Base-by-base conservation (phyloP, 2,329 filamentous ascomycete genomes). In the Sclerotinia glacialis region DNA sequence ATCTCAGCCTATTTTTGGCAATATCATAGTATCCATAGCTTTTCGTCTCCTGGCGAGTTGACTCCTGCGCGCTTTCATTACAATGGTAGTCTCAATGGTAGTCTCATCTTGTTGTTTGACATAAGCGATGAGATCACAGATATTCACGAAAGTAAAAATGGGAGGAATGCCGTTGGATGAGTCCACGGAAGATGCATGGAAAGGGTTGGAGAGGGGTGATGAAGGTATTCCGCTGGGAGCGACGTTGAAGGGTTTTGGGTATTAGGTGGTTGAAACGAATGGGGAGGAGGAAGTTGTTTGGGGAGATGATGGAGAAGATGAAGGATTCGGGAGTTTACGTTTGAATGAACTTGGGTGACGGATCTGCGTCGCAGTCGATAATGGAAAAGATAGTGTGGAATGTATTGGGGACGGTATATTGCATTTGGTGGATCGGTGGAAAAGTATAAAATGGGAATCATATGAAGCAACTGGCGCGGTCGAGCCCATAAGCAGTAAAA, bases 91-190 rank as follows among this genome's bases (percentile, higher is more conserved):
- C 26, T 23, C 11, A 23, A 7, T 23, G 12, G 21, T 34, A 59
- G 28, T 47, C 26, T 23, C 21, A 7, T 28, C 23, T 59, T 2
- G 44, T 6, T 23, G 18, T 23, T 5, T 23, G 31, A 23, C 31
- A 37, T 37, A 23, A 34, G 56, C 21, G n/a, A 60, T 60, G 56
- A 60, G 37, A 18, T 60, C 56, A 60, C 23, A n/a, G 4, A 37
- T 47, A 5, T 37, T 21, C n/a, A 23, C 6, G 21, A 9, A 31
- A 46, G 23, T 14, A 59, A 5, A 31, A 34, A 9, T 12, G 12
- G 34, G 34, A 21, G 83, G 82, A 3, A 85, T 86, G 80, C 82
- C 82, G 5, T 66, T 84, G 23, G 72, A 71, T 4, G 72, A 77
- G 3, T 85, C 81, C 68, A 78, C 76, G 0, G 76, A 82, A 1